phyloP scores from a whole-genome alignment of 2,329 filamentous ascomycete genomes.

The Calonectria multiphialidica region DNA sequence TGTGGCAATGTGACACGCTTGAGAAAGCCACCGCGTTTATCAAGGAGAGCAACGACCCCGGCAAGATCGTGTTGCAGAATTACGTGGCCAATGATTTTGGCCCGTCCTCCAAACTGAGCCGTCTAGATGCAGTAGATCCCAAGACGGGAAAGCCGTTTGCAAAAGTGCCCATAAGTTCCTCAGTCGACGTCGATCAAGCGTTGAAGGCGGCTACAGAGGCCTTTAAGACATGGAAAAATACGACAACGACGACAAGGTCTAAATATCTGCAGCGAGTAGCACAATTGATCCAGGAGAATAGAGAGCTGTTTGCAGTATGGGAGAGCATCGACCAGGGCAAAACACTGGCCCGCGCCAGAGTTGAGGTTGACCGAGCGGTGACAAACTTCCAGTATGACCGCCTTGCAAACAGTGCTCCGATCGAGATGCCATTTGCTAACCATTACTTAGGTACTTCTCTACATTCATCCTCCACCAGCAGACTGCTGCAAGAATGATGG shows the following conservation, averaged over 20 bases:
- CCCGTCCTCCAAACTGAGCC: background rate
- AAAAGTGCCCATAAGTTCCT: constrained; percentile 2
- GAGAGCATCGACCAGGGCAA: constrained; percentile 1
- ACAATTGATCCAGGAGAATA: background rate
- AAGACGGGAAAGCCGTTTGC: background rate
- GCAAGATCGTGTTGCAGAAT: background rate
- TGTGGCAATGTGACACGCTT: background rate
- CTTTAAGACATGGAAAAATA: constrained; percentile 1
- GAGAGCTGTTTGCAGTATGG: background rate
- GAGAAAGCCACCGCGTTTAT: background rate
- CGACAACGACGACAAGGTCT: background rate
- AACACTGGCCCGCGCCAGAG: background rate
- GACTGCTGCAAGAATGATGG: background rate
- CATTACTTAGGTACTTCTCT: background rate
- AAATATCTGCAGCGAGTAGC: background rate
- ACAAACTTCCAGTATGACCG: background rate
- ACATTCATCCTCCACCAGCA: background rate
- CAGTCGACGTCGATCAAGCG: background rate
- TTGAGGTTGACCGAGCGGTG: background rate
- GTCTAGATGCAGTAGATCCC: background rate
- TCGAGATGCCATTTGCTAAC: background rate
- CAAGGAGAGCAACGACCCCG: background rate
- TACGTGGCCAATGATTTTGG: background rate
- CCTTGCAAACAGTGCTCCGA: background rate
- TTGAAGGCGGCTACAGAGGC: background rate